These are phyloP conservation scores for Penicillium crystallinum DNA, from an alignment of 495 filamentous ascomycete genomes.

Conservation along the genomic window DNA sequence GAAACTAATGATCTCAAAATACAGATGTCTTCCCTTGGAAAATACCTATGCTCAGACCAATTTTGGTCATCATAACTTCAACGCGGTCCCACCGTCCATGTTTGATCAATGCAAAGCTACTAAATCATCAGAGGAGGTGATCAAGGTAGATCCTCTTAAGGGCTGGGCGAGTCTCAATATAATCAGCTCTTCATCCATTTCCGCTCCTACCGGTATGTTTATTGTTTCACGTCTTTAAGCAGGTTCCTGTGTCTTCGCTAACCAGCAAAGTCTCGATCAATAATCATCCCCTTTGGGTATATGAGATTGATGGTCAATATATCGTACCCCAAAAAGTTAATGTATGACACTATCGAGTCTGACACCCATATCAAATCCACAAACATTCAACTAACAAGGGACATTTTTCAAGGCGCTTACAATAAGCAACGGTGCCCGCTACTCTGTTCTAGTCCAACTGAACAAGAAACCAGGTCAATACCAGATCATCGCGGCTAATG, in stretches of 20 bases:
- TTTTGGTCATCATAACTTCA: not conserved
- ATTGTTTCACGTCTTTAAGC: not conserved
- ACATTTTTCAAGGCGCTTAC: constrained; percentile 1
- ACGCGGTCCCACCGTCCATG: not conserved
- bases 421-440: constrained; percentile 17
- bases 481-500: constrained; percentile 14
- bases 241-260: not conserved
- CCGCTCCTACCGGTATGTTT: not conserved
- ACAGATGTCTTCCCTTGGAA: not conserved
- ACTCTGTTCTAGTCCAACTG: constrained; percentile 18
- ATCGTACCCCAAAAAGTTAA: constrained; percentile 17
- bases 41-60: constrained; percentile 2
- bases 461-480: constrained; percentile 18
- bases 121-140: not conserved
- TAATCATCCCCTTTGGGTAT: constrained; percentile 20
- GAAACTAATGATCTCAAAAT: not conserved
- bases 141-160: not conserved
- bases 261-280: constrained; percentile 28
- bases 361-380: not conserved
- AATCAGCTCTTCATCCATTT: not conserved
- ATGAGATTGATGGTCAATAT: constrained; percentile 22
- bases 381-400: not conserved
- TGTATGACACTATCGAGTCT: not conserved
- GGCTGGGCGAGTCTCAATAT: constrained; percentile 5
- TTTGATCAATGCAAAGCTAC: constrained; percentile 1